Evolutionary conservation across 805 yeast species (phyloP).

Genomic region (Yamadazyma sp.): DNA sequence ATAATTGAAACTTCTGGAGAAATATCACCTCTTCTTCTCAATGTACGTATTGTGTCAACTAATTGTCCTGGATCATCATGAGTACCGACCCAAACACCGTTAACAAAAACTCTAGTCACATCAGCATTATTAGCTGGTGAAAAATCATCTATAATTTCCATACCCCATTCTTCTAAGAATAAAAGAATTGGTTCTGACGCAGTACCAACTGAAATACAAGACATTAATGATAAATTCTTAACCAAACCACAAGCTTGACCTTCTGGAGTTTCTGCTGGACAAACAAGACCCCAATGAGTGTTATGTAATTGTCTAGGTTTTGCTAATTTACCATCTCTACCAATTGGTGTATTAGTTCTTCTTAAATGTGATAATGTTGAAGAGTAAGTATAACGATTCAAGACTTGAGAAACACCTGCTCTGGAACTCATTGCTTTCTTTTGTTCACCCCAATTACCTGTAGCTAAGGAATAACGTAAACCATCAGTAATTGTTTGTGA

Average conservation of each 20-base stretch:
- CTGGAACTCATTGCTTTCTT: constrained; percentile 98
- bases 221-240: constrained; percentile 92
- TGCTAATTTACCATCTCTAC: constrained; percentile 98
- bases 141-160: constrained; percentile 96
- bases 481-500: constrained; percentile 97
- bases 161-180: constrained; percentile 97
- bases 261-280: constrained; percentile 99
- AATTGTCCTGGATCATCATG: constrained; percentile 94
- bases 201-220: constrained; percentile 96
- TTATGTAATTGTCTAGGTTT: constrained; percentile 98
- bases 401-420: constrained; percentile 99
- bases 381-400: constrained; percentile 95
- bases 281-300: constrained; percentile 99
- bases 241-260: constrained; percentile 99
- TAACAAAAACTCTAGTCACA: constrained; percentile 91
- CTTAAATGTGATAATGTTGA: constrained; percentile 98
- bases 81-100: constrained; percentile 99
- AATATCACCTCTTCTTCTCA: constrained; percentile 93
- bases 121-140: constrained; percentile 89
- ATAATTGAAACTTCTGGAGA: constrained; percentile 95
- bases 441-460: constrained; percentile 99
- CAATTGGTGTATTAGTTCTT: constrained; percentile 98
- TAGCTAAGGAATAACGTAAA: constrained; percentile 93
- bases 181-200: constrained; percentile 93
- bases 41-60: constrained; percentile 83